phyloP scores from a whole-genome alignment of 371 early-diverging fungal species.

The Haplosporangium sp. region DNA sequence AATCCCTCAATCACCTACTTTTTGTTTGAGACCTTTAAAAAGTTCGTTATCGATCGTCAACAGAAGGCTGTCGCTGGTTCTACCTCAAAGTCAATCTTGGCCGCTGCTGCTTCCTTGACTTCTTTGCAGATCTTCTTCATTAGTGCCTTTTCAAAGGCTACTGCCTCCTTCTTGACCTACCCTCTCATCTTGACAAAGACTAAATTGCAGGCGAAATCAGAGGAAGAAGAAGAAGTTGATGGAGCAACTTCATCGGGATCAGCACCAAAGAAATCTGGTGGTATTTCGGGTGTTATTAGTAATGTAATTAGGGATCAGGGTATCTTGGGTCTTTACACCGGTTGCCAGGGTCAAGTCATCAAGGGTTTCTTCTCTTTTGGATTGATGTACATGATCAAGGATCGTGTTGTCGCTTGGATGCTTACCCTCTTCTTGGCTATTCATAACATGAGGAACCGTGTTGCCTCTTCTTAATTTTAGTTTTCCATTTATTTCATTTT shows the following conservation, averaged over 20 bases:
- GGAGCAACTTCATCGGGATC: background rate
- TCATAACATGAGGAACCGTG: slow-evolving; percentile 49
- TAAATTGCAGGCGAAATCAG: slow-evolving; percentile 45
- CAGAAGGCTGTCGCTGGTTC: slow-evolving; percentile 7
- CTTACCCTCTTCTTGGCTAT: slow-evolving; percentile 60
- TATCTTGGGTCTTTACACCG: slow-evolving; percentile 63
- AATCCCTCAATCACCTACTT: slow-evolving; percentile 76
- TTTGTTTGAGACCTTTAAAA: slow-evolving; percentile 67
- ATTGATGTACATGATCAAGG: slow-evolving; percentile 76
- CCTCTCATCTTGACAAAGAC: slow-evolving; percentile 71
- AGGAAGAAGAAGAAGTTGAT: slow-evolving; percentile 13
- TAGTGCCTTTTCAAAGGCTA: slow-evolving; percentile 67
- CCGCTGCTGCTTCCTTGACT: slow-evolving; percentile 52
- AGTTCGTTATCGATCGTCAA: slow-evolving; percentile 50
- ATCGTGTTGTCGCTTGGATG: slow-evolving; percentile 67
- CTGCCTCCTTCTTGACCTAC: slow-evolving; percentile 71
- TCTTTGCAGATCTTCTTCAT: slow-evolving; percentile 66
- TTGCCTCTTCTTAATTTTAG: slow-evolving; percentile 26
- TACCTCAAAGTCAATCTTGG: slow-evolving; percentile 34
- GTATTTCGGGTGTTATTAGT: slow-evolving; percentile 60
- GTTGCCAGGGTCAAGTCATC: slow-evolving; percentile 65
- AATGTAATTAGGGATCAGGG: slow-evolving; percentile 63
- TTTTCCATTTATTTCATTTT: background rate
- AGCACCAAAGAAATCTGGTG: slow-evolving; percentile 30
- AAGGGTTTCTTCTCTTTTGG: slow-evolving; percentile 76